phyloP scores from a whole-genome alignment of 2,329 filamentous ascomycete species.

The Neospermospora avenae region DNA sequence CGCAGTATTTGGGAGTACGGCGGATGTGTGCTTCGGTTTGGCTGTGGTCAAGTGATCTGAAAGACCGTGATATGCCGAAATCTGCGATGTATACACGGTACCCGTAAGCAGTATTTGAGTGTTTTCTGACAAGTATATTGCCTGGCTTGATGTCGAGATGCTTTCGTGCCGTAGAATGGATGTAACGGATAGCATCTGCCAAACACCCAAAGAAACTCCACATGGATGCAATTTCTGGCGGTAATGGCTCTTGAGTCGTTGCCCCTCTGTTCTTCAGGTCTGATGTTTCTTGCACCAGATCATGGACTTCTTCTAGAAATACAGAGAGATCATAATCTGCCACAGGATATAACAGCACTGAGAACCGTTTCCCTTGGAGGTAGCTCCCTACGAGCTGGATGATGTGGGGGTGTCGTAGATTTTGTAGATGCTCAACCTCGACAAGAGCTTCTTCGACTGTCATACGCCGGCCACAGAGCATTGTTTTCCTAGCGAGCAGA shows the following conservation, averaged over 20 bases:
- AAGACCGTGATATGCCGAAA: background rate
- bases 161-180: slow-evolving; percentile 1
- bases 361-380: background rate
- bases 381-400: background rate
- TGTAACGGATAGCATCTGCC: background rate
- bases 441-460: background rate
- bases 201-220: slow-evolving; percentile 5
- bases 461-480: background rate
- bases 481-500: background rate
- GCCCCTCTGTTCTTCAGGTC: background rate
- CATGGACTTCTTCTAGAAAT: background rate
- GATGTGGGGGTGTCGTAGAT: background rate
- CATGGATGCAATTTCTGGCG: background rate
- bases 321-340: background rate
- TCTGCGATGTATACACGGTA: background rate
- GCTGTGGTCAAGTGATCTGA: background rate
- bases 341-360: background rate
- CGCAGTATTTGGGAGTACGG: background rate
- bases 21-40: background rate
- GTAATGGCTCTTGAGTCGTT: background rate
- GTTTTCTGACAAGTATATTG: slow-evolving; percentile 1
- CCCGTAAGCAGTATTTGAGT: background rate
- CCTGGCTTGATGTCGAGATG: slow-evolving; percentile 10
- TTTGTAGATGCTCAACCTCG: background rate
- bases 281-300: background rate